phyloP scores from a whole-genome alignment of 805 yeast species.

The Candida boidinii region DNA sequence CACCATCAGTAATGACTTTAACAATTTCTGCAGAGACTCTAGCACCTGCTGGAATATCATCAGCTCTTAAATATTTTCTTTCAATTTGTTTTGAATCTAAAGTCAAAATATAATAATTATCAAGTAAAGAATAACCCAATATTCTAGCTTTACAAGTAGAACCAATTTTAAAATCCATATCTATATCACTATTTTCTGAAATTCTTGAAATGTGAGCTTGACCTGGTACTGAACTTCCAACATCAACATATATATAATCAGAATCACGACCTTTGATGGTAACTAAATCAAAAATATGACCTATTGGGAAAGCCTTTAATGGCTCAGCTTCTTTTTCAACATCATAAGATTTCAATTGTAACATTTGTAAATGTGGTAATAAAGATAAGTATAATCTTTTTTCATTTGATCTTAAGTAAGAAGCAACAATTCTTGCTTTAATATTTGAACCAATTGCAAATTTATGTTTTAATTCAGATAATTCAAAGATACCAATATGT shows the following conservation, averaged over 20 bases:
- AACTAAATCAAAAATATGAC: slow-evolving; percentile 56
- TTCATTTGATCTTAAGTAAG: slow-evolving; percentile 36
- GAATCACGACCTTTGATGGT: slow-evolving; percentile 53
- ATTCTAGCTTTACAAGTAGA: slow-evolving; percentile 72
- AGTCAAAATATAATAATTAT: slow-evolving; percentile 59
- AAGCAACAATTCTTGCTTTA: slow-evolving; percentile 64
- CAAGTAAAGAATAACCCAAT: slow-evolving; percentile 57
- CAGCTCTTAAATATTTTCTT: slow-evolving; percentile 55
- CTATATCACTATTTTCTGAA: slow-evolving; percentile 36
- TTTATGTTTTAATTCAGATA: slow-evolving; percentile 45
- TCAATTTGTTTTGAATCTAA: slow-evolving; percentile 58
- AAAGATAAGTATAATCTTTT: slow-evolving; percentile 59
- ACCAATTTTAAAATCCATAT: slow-evolving; percentile 48
- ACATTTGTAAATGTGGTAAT: slow-evolving; percentile 43
- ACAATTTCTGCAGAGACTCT: slow-evolving; percentile 46
- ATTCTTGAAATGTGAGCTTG: slow-evolving; percentile 74
- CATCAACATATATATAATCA: slow-evolving; percentile 44
- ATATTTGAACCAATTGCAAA: slow-evolving; percentile 60
- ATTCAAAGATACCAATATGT: slow-evolving; percentile 45
- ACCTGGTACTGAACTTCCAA: slow-evolving; percentile 51
- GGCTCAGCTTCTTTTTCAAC: slow-evolving; percentile 26
- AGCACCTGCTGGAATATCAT: slow-evolving; percentile 75
- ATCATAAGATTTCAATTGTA: slow-evolving; percentile 9
- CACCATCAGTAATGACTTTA: slow-evolving; percentile 51
- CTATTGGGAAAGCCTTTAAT: slow-evolving; percentile 66